A percentile compares a stretch with the other conserved stretches of the same genome.
Conservation (phyloP, 768 basidiomycete species). For the Pisolithus sp. region DNA sequence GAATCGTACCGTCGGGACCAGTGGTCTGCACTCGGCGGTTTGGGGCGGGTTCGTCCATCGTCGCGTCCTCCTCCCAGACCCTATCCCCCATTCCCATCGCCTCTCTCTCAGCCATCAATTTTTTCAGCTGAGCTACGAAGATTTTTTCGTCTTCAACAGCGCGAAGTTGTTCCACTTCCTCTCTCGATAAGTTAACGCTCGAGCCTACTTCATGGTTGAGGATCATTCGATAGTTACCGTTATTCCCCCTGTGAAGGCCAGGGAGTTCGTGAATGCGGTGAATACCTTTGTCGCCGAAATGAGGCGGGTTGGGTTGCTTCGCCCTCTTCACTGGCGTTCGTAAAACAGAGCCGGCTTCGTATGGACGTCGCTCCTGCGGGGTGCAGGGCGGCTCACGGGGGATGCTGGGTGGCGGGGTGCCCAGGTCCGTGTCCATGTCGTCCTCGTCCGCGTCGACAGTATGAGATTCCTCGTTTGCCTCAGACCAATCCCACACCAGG, state of each 20-base stretch:
- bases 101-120: slow-evolving; percentile 1
- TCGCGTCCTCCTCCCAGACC: slow-evolving; percentile 12
- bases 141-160: slow-evolving; percentile 3
- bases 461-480: slow-evolving; percentile 4
- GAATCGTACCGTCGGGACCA: slow-evolving; percentile 5
- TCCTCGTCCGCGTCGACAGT: slow-evolving; percentile 11
- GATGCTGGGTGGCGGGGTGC: slow-evolving; percentile 7
- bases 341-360: slow-evolving; percentile 26
- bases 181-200: slow-evolving; percentile 10
- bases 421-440: slow-evolving; percentile 4
- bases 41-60: background rate
- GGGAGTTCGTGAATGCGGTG: slow-evolving; percentile 14
- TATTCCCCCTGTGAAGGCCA: slow-evolving; percentile 1
- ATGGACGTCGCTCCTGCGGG: slow-evolving; percentile 14
- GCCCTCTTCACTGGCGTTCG: slow-evolving; percentile 23
- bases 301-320: slow-evolving; percentile 19
- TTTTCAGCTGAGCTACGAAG: slow-evolving; percentile 20
- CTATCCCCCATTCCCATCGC: slow-evolving; percentile 6
- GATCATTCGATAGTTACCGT: slow-evolving; percentile 14
- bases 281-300: slow-evolving; percentile 25
- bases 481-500: slow-evolving; percentile 7
- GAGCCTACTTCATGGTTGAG: slow-evolving; percentile 17
- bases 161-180: slow-evolving; percentile 3
- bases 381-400: slow-evolving; percentile 12
- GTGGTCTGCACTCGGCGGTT: slow-evolving; percentile 5